Evolutionary conservation across 2,329 filamentous ascomycete species (phyloP).

Genomic region (Aspergillus sp.): DNA sequence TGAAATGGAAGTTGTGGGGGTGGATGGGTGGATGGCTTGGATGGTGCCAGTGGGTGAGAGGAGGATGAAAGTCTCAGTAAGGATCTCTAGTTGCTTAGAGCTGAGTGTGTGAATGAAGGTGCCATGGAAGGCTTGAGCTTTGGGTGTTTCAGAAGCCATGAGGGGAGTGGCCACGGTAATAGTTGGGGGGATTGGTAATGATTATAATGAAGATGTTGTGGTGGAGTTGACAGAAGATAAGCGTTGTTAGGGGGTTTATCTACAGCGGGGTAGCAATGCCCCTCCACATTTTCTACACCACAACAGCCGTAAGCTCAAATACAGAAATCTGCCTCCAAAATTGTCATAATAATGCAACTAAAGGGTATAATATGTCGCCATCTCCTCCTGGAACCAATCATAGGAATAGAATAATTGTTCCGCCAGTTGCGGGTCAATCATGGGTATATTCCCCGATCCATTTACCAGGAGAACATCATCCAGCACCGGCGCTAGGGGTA

Average conservation of each 20-base stretch:
- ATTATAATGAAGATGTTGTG: neutral
- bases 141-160: conserved; percentile 17
- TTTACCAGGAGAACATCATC: conserved; percentile 40
- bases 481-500: conserved; percentile 37
- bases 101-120: conserved; percentile 36
- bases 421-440: conserved; percentile 39
- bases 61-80: conserved; percentile 36
- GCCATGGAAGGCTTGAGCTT: conserved; percentile 38
- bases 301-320: conserved; percentile 3
- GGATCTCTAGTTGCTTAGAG: conserved; percentile 30
- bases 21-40: conserved; percentile 27
- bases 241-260: neutral
- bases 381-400: conserved; percentile 44
- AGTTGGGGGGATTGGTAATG: conserved; percentile 12
- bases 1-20: conserved; percentile 24
- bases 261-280: conserved; percentile 6
- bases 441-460: conserved; percentile 31
- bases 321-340: neutral
- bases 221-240: conserved; percentile 12
- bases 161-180: neutral
- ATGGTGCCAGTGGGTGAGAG: conserved; percentile 35
- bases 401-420: conserved; percentile 42
- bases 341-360: conserved; percentile 15
- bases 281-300: neutral
- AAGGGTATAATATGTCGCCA: conserved; percentile 43